phyloP scores from a whole-genome alignment of 768 basidiomycete species.

The Lactarius deliciosus region DNA sequence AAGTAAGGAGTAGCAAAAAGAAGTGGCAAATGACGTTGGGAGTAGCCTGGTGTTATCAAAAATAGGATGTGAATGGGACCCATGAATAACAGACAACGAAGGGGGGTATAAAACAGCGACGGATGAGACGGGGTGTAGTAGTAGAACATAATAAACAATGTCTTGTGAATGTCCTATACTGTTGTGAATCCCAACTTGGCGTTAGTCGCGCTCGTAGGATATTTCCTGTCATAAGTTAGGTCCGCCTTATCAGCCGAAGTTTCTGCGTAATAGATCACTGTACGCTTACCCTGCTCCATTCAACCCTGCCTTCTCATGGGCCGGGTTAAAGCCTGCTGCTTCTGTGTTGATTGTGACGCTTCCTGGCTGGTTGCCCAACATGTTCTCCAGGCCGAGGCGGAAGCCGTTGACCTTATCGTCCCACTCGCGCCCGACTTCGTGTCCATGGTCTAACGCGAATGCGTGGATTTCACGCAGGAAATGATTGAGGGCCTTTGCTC shows the following conservation, averaged over 20 bases:
- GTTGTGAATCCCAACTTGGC: background rate
- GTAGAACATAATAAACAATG: background rate
- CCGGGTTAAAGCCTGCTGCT: background rate
- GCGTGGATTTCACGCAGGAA: conserved; percentile 63
- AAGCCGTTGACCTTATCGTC: conserved; percentile 37
- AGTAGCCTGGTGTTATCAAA: background rate
- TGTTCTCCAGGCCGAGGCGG: conserved; percentile 46
- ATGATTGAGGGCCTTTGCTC: conserved; percentile 60
- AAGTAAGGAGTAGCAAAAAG: background rate
- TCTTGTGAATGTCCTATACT: background rate
- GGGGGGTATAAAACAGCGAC: background rate
- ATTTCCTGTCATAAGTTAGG: background rate
- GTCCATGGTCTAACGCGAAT: conserved; percentile 56
- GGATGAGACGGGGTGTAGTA: background rate
- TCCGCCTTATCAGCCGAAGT: background rate
- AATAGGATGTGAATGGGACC: background rate
- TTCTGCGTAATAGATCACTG: background rate
- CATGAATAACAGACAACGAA: background rate
- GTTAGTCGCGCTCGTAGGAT: conserved; percentile 1
- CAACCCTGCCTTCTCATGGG: background rate
- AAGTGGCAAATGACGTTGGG: background rate
- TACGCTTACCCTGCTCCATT: conserved; percentile 4
- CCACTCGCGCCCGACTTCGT: conserved; percentile 39
- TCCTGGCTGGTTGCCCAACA: conserved; percentile 42
- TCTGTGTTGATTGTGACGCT: conserved; percentile 20